A percentile compares a stretch with the other conserved stretches of the same genome.
Conservation (phyloP, 306 rosid genomes). For the Mimosa pudica region DNA sequence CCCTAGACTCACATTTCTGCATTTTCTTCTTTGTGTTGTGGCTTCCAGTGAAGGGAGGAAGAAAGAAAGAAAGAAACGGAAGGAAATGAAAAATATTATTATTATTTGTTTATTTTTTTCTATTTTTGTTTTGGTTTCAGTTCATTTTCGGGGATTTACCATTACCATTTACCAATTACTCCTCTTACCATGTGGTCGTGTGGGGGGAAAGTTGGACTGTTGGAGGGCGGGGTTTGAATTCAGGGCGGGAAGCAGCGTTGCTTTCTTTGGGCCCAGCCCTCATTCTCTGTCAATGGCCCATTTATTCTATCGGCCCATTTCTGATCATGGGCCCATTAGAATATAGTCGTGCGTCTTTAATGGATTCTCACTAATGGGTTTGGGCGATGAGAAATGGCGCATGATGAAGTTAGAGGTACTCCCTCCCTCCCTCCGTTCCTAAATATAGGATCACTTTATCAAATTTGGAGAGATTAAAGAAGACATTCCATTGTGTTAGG, state of each 20-base stretch:
- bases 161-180: too few species aligned
- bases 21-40: slow-evolving; percentile 29
- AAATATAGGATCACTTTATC: too few species aligned
- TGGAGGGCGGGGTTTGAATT: slow-evolving; percentile 51
- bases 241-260: slow-evolving; percentile 39
- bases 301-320: not conserved
- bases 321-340: not conserved
- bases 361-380: too few species aligned
- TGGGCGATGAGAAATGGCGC: too few species aligned
- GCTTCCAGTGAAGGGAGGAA: not conserved
- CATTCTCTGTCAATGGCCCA: not conserved
- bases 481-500: too few species aligned
- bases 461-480: too few species aligned
- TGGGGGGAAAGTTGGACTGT: not conserved
- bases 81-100: not conserved
- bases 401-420: too few species aligned
- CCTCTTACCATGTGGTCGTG: too few species aligned
- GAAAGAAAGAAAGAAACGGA: slow-evolving; percentile 21
- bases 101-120: too few species aligned
- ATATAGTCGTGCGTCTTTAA: not conserved
- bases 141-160: not conserved
- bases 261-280: slow-evolving; percentile 9
- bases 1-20: slow-evolving; percentile 33
- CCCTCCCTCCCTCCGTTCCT: too few species aligned
- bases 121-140: not conserved